Percentiles rank a stretch among this genome's conserved stretches.
Conservation (phyloP, 1,139 yeast genomes). For the Suhomyces yuchorum region DNA sequence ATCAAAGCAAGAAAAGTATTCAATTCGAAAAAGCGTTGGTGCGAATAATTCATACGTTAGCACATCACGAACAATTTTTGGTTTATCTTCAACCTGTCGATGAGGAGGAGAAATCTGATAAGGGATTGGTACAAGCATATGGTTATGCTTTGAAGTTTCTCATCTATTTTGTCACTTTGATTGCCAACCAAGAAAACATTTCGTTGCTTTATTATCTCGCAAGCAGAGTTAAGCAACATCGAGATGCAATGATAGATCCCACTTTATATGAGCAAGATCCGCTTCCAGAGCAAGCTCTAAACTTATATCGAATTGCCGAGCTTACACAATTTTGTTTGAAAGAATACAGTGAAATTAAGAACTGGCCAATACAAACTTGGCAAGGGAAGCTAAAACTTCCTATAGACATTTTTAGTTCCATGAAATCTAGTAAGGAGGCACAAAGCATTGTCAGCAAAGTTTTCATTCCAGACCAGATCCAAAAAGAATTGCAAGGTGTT, state of each 20-base stretch:
- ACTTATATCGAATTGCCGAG: slow-evolving; percentile 71
- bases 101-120: slow-evolving; percentile 15
- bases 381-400: slow-evolving; percentile 77
- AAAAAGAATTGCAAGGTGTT: slow-evolving; percentile 28
- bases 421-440: slow-evolving; percentile 48
- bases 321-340: slow-evolving; percentile 67
- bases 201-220: slow-evolving; percentile 76
- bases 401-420: slow-evolving; percentile 62
- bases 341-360: slow-evolving; percentile 55
- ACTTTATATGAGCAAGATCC: slow-evolving; percentile 33
- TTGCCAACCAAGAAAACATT: slow-evolving; percentile 67
- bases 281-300: slow-evolving; percentile 30
- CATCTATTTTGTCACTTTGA: slow-evolving; percentile 57
- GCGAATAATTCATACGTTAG: slow-evolving; percentile 66
- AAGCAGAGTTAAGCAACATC: slow-evolving; percentile 77
- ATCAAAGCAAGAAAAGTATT: slow-evolving; percentile 43
- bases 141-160: slow-evolving; percentile 60
- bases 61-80: slow-evolving; percentile 72
- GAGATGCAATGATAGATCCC: slow-evolving; percentile 54
- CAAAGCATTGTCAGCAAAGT: slow-evolving; percentile 47
- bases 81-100: slow-evolving; percentile 37
- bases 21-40: slow-evolving; percentile 65
- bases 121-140: slow-evolving; percentile 39
- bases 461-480: slow-evolving; percentile 50
- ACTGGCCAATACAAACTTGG: slow-evolving; percentile 78